These are phyloP conservation scores for Podila epigama DNA, from an alignment of 192 early-diverging fungal species.

Conservation along the genomic window DNA sequence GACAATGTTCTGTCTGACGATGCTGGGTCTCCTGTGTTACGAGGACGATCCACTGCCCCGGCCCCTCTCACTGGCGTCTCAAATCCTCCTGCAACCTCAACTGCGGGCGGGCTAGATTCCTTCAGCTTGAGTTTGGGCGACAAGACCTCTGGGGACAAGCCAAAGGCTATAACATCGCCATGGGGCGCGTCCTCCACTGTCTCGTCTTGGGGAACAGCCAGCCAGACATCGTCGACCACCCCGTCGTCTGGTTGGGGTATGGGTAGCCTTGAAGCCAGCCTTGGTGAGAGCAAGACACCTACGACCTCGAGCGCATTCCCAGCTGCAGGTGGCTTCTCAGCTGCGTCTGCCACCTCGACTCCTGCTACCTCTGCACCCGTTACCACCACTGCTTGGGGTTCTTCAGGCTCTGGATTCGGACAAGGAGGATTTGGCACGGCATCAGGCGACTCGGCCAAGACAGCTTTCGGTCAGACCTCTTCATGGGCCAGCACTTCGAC, in stretches of 20 bases:
- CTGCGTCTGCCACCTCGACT: conserved; percentile 12
- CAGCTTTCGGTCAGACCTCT: conserved; percentile 7
- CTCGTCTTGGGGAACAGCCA: conserved; percentile 31
- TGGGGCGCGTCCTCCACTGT: conserved; percentile 35
- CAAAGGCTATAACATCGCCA: conserved; percentile 10
- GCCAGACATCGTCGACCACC: conserved; percentile 3
- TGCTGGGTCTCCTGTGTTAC: not conserved
- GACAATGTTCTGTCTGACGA: conserved; percentile 9
- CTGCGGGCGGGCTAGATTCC: conserved; percentile 24
- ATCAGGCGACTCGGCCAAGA: not conserved
- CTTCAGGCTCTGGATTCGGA: not conserved
- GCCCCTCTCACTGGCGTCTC: conserved; percentile 6
- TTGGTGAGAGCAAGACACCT: not conserved
- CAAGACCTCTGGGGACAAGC: conserved; percentile 1
- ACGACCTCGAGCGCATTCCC: not conserved
- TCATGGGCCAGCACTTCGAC: too few species aligned
- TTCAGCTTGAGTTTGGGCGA: conserved; percentile 31
- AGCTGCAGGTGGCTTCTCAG: conserved; percentile 8
- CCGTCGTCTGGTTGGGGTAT: not conserved
- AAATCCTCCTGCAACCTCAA: not conserved
- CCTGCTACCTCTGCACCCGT: not conserved
- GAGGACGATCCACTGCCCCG: conserved; percentile 1
- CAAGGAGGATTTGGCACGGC: too few species aligned
- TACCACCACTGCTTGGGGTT: not conserved
- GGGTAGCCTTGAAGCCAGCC: not conserved